Conservation (phyloP, 73 alveolate species). For the Blepharisma japonicum region DNA sequence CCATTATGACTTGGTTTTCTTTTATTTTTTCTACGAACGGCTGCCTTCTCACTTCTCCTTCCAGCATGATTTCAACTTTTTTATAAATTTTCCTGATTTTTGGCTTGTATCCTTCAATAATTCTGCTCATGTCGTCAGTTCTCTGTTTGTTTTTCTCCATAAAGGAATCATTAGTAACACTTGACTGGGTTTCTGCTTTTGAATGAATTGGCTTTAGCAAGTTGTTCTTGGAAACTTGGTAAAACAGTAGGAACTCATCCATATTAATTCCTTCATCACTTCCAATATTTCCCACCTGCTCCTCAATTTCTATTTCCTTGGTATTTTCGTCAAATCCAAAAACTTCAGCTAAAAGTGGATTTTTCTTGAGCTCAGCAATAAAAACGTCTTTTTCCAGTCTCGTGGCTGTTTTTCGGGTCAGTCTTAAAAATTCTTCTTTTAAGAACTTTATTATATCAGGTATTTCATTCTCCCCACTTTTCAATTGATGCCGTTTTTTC, state of each 20-base stretch:
- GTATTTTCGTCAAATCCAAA: constrained; percentile 18
- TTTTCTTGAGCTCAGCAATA: neutral
- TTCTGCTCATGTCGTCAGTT: too few species aligned
- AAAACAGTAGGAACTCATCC: constrained; percentile 18
- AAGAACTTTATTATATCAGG: constrained; percentile 14
- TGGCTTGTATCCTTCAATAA: too few species aligned
- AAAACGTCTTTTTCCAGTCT: neutral
- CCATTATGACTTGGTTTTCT: too few species aligned
- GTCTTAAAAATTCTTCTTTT: constrained; percentile 19
- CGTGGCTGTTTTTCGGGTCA: neutral
- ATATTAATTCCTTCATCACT: neutral
- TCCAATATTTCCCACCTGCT: constrained; percentile 1
- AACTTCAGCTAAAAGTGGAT: neutral
- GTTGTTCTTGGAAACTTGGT: constrained; percentile 23
- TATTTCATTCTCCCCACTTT: neutral
- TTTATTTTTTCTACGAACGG: too few species aligned
- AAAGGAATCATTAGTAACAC: too few species aligned
- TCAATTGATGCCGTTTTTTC: neutral
- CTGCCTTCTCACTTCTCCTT: too few species aligned
- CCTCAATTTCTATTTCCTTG: neutral
- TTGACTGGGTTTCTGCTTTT: too few species aligned
- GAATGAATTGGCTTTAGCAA: neutral
- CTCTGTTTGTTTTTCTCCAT: too few species aligned
- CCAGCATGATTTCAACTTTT: too few species aligned
- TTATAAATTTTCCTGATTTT: too few species aligned